Base-by-base conservation (phyloP, 306 rosid species). In the Malus sieversii region DNA sequence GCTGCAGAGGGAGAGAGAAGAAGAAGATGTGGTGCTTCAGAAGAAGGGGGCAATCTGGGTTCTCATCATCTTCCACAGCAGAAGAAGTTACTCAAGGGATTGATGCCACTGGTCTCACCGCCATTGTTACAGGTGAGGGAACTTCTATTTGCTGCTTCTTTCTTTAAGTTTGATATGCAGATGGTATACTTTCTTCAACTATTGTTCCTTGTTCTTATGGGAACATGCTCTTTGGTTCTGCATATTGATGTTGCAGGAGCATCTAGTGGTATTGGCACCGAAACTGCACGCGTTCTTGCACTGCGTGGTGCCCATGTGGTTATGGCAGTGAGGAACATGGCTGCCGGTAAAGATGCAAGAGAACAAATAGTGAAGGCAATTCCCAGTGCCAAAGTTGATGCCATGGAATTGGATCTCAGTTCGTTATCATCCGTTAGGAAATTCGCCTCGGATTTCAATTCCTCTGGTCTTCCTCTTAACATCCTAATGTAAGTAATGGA, bases 301-400 rank as follows among this genome's bases (percentile, higher is more conserved):
- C 67, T 90, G 86, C 95, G 87, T 44, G 98, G 98, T 57, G 96
- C 83, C 48, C 97, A 85, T 64, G 98, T 95, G 60, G 74, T 94
- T 33, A 91, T 90, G 95, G 96, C 74, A 1, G 93, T 90, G 25
- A 87, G 97, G 74, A 90, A 90, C 66, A 14, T 87, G 82, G 80
- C 27, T 61, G 91, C 95, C 59, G 96, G 80, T 48, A 69, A 79
- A 68, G 68, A 76, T 57, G 85, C 84, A 60, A 84, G 76, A 80
- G 90, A 90, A 71, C 71, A 83, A 11, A 92, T 95, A 45, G 77
- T 84, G 27, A 86, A 90, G 75, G 89, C 92, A 72, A 79, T 83
- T 52, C 97, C 97, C 14, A 66, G 82, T 10, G 97, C 98, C 70
- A 92, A 86, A 84, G 73, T 95, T 68, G 93, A 90, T 77, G 83